Percentiles rank a stretch among this genome's conserved stretches.
These are phyloP conservation scores for Malus hybrid DNA, from an alignment of 331 rosid genomes.

Conservation along the genomic window DNA sequence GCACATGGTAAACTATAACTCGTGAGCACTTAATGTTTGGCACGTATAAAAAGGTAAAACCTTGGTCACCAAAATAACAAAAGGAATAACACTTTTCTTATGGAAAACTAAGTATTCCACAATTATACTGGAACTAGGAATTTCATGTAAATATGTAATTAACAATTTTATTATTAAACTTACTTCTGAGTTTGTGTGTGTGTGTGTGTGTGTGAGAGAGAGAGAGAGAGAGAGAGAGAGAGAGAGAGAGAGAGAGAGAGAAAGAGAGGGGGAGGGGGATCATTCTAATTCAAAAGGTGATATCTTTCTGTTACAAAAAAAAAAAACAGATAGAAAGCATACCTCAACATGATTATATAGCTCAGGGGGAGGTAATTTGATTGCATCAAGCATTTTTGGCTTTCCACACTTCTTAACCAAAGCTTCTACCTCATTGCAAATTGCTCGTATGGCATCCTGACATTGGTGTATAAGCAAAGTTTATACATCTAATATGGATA, in stretches of 20 bases:
- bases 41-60: not conserved
- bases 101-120: not conserved
- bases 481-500: not conserved
- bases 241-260: not conserved
- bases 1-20: constrained; percentile 13
- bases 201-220: not conserved
- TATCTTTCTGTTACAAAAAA: not conserved
- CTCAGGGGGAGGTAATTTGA: constrained; percentile 86
- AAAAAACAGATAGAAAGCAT: constrained; percentile 22
- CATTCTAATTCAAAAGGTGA: not conserved
- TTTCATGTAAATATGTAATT: no score
- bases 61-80: not conserved
- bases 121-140: not conserved
- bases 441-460: constrained; percentile 84
- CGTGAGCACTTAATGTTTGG: not conserved
- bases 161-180: no score
- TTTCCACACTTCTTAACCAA: constrained; percentile 87
- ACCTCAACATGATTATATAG: constrained; percentile 78
- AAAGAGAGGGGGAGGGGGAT: not conserved
- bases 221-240: not conserved
- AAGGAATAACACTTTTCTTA: not conserved
- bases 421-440: constrained; percentile 76
- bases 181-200: not conserved
- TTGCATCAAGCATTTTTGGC: constrained; percentile 86
- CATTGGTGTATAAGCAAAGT: constrained; percentile 23